Evolutionary conservation across 2,329 filamentous ascomycete genomes (phyloP).

Genomic region (Hypoxylon sp.): DNA sequence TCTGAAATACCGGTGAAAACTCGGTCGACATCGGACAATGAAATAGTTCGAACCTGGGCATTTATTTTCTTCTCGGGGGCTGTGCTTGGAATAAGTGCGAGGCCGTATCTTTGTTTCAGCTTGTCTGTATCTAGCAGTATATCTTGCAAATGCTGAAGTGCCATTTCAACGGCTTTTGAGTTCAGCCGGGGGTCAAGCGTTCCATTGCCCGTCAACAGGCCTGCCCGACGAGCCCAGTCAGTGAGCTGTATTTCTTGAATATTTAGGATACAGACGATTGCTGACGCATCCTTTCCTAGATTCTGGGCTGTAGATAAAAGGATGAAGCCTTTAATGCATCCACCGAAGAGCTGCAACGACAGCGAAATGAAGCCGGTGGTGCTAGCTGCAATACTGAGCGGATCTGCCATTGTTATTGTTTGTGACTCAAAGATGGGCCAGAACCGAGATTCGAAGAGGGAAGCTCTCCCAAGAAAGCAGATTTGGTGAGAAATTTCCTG

Average conservation of each 20-base stretch:
- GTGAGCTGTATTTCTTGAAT: constrained; percentile 14
- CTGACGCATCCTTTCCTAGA: constrained; percentile 12
- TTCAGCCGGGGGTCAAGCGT: constrained; percentile 1
- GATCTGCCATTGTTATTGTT: constrained; percentile 1
- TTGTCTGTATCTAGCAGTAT: constrained; percentile 9
- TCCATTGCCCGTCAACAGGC: constrained; percentile 5
- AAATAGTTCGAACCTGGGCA: not conserved
- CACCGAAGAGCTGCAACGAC: constrained; percentile 5
- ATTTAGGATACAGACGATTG: constrained; percentile 5
- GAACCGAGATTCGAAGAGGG: not conserved
- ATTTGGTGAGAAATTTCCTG: constrained; percentile 4
- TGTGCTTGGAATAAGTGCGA: not conserved
- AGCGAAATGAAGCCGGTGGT: constrained; percentile 7
- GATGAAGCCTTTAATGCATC: constrained; percentile 10
- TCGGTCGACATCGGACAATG: constrained; percentile 1
- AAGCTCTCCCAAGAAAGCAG: not conserved
- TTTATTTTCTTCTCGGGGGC: not conserved
- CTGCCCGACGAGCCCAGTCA: constrained; percentile 11
- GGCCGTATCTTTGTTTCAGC: constrained; percentile 6
- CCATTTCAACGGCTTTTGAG: constrained; percentile 10
- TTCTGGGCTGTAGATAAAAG: constrained; percentile 12
- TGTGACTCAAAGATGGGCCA: too few species aligned
- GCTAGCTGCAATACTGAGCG: constrained; percentile 10
- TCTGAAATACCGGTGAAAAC: constrained; percentile 10
- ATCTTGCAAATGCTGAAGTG: constrained; percentile 13